Conservation (phyloP, 139 green algal genomes). For the Limnomonas spitsbergensis region DNA sequence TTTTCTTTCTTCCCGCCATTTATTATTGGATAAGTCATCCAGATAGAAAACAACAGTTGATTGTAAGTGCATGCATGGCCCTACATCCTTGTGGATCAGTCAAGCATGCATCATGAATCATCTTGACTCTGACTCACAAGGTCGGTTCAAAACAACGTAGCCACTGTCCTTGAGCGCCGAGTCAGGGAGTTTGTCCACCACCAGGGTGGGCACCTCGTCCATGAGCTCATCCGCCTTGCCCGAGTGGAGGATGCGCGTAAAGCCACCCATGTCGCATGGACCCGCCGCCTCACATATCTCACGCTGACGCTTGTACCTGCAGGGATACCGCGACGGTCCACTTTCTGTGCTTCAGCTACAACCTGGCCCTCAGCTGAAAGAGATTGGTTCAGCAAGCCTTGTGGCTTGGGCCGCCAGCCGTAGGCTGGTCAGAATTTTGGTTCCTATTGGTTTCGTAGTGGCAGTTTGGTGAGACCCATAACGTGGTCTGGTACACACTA, state of each 20-base stretch:
- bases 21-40: too few species aligned
- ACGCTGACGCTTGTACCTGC: constrained; percentile 23
- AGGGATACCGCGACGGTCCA: not conserved
- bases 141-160: constrained; percentile 92
- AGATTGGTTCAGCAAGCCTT: too few species aligned
- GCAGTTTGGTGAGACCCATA: not conserved
- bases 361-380: too few species aligned
- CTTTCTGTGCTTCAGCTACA: not conserved
- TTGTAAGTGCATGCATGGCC: too few species aligned
- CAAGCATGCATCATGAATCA: too few species aligned
- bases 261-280: constrained; percentile 71
- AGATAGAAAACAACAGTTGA: too few species aligned
- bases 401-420: too few species aligned
- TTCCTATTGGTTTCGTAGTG: too few species aligned
- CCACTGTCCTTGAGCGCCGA: constrained; percentile 46
- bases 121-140: constrained; percentile 84
- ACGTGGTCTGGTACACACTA: not conserved
- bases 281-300: not conserved
- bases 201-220: constrained; percentile 68
- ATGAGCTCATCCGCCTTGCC: constrained; percentile 40
- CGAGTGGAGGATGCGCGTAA: constrained; percentile 90
- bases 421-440: too few species aligned
- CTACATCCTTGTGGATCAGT: too few species aligned
- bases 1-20: too few species aligned
- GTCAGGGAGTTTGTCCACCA: constrained; percentile 79